Conservation (phyloP, 768 basidiomycete genomes). For the Asterophora parasitica region DNA sequence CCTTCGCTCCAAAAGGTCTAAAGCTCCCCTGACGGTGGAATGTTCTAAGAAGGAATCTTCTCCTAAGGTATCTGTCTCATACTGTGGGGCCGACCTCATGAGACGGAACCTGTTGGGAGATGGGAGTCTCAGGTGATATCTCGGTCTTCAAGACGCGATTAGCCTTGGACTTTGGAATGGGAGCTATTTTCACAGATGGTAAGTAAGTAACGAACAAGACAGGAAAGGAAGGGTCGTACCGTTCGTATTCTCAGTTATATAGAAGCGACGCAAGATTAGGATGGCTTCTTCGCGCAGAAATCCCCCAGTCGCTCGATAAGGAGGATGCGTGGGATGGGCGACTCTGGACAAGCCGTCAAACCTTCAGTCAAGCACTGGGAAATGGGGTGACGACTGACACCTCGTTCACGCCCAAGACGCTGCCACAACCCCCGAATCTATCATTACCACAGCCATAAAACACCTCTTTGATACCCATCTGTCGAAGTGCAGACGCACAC, state of each 20-base stretch:
- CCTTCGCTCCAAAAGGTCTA: neutral
- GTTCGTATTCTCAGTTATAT: slow-evolving; percentile 89
- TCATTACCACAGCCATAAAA: slow-evolving; percentile 95
- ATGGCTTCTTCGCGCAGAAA: slow-evolving; percentile 82
- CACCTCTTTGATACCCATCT: slow-evolving; percentile 86
- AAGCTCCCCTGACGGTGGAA: neutral
- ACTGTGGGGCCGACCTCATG: too few relatives aligned
- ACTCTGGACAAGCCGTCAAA: slow-evolving; percentile 38
- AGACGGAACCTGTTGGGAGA: neutral
- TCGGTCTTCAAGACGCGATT: slow-evolving; percentile 84
- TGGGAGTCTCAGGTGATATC: slow-evolving; percentile 34
- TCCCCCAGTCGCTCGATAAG: slow-evolving; percentile 72
- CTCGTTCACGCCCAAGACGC: slow-evolving; percentile 84
- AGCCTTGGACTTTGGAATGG: slow-evolving; percentile 81
- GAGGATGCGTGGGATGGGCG: slow-evolving; percentile 65
- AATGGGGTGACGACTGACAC: slow-evolving; percentile 38
- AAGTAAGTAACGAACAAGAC: slow-evolving; percentile 8
- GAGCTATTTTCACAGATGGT: slow-evolving; percentile 54
- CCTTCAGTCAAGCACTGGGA: neutral
- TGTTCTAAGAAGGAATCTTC: neutral
- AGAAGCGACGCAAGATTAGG: slow-evolving; percentile 81
- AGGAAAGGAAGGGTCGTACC: slow-evolving; percentile 40
- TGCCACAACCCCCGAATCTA: slow-evolving; percentile 94
- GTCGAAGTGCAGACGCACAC: slow-evolving; percentile 95
- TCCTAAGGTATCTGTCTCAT: too few relatives aligned